phyloP scores from a whole-genome alignment of 139 green algal genomes.

The Desmodesmus armatus region DNA sequence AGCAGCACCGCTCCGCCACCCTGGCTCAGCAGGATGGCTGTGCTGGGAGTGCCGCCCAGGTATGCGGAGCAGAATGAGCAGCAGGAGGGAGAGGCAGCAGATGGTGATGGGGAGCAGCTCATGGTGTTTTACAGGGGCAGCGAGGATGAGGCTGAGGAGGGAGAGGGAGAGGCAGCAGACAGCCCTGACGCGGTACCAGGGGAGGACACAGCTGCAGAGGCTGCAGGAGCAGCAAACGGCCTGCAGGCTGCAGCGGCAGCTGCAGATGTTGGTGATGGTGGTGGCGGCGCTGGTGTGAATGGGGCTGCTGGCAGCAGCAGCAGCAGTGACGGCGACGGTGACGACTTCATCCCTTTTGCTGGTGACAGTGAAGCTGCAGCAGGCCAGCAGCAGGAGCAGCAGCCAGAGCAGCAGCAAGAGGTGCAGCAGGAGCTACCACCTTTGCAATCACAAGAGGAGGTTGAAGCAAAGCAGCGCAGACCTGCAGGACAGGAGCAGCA shows the following conservation, averaged over 20 bases:
- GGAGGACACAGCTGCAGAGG: background rate
- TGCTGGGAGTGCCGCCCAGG: constrained; percentile 29
- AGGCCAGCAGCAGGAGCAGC: constrained; percentile 10
- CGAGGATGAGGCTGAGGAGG: constrained; percentile 16
- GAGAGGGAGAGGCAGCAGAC: background rate
- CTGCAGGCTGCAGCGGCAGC: background rate
- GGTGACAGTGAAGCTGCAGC: background rate
- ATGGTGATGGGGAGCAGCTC: background rate
- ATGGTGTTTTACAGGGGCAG: background rate
- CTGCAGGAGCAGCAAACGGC: background rate
- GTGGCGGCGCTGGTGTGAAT: background rate
- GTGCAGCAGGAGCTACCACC: background rate
- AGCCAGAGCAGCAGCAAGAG: background rate
- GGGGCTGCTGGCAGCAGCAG: background rate
- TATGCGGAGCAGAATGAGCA: constrained; percentile 3
- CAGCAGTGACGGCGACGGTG: background rate
- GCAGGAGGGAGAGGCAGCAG: background rate
- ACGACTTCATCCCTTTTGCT: constrained; percentile 9
- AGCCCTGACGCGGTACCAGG: background rate
- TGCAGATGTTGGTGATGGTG: background rate
- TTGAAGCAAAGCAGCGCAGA: background rate
- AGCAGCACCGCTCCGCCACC: constrained; percentile 1
- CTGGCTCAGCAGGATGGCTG: constrained; percentile 33
- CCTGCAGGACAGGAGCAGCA: background rate
- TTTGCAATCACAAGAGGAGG: too few relatives aligned